Evolutionary conservation across 257 asterid genomes (phyloP).

Genomic region (Przewalskia tangutica): DNA sequence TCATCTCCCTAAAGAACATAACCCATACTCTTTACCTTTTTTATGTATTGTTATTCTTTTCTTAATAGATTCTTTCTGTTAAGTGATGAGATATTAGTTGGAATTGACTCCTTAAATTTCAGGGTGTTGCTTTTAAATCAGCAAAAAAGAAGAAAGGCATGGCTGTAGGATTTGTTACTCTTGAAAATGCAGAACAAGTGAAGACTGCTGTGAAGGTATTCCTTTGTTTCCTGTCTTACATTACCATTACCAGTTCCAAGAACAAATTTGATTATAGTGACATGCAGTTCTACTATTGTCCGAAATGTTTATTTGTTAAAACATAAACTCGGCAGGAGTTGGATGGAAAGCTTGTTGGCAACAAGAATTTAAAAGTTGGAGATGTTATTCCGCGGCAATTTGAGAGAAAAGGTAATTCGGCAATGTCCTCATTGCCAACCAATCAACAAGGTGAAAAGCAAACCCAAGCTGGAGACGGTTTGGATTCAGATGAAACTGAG

Average conservation of each 20-base stretch:
- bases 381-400: conserved; percentile 63
- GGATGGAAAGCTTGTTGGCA: conserved; percentile 62
- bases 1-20: not conserved
- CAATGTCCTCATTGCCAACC: conserved; percentile 6
- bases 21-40: not conserved
- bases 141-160: conserved; percentile 96
- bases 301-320: conserved; percentile 10
- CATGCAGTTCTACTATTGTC: not conserved
- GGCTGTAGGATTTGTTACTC: conserved; percentile 80
- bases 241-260: no score
- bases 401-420: conserved; percentile 47
- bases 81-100: conserved; percentile 2
- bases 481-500: conserved; percentile 18
- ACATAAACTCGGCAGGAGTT: conserved; percentile 46
- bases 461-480: conserved; percentile 12
- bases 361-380: conserved; percentile 61
- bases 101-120: conserved; percentile 8
- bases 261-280: not conserved
- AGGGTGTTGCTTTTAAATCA: conserved; percentile 61
- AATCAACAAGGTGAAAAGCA: conserved; percentile 18
- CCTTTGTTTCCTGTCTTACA: not conserved
- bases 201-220: conserved; percentile 55
- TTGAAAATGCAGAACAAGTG: conserved; percentile 54
- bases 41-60: not conserved
- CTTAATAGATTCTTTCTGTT: not conserved